Evolutionary conservation across 495 filamentous ascomycete species (phyloP).

Genomic region (Gamarada debralockiae): DNA sequence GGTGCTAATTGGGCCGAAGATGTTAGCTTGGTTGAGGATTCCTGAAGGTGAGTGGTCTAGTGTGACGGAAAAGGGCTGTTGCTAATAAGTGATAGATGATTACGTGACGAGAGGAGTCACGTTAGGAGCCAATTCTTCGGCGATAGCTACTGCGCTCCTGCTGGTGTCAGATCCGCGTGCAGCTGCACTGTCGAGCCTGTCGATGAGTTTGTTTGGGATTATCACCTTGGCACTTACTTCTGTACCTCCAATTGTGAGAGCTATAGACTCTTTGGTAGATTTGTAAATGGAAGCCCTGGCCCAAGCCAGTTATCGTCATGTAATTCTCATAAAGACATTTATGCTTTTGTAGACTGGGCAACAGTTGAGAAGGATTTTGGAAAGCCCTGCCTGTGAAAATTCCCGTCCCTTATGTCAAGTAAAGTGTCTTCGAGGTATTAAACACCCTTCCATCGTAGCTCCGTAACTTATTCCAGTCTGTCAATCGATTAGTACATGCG

Average conservation of each 20-base stretch:
- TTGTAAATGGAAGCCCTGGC: constrained; percentile 18
- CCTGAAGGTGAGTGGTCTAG: constrained; percentile 36
- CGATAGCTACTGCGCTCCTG: constrained; percentile 48
- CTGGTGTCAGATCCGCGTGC: constrained; percentile 48
- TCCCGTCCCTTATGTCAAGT: not conserved
- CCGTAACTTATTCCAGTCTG: constrained; percentile 8
- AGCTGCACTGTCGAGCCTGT: constrained; percentile 47
- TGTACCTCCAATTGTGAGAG: constrained; percentile 37
- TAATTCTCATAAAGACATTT: too few relatives aligned
- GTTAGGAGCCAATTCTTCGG: constrained; percentile 48
- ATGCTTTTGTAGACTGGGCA: too few relatives aligned
- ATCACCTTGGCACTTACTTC: constrained; percentile 47
- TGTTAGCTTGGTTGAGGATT: constrained; percentile 40
- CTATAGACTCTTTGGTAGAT: constrained; percentile 36
- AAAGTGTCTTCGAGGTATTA: constrained; percentile 4
- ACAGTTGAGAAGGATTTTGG: not conserved
- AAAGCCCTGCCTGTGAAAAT: not conserved
- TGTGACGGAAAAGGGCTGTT: not conserved
- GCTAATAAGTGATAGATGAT: constrained; percentile 37
- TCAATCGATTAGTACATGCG: too few relatives aligned
- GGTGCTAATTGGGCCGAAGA: constrained; percentile 39
- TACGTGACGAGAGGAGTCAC: constrained; percentile 54
- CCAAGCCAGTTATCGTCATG: not conserved
- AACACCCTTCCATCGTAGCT: not conserved
- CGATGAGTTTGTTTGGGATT: constrained; percentile 52